Evolutionary conservation across 768 basidiomycete genomes (phyloP).

Genomic region (Boletus pseudo-olivaceus): DNA sequence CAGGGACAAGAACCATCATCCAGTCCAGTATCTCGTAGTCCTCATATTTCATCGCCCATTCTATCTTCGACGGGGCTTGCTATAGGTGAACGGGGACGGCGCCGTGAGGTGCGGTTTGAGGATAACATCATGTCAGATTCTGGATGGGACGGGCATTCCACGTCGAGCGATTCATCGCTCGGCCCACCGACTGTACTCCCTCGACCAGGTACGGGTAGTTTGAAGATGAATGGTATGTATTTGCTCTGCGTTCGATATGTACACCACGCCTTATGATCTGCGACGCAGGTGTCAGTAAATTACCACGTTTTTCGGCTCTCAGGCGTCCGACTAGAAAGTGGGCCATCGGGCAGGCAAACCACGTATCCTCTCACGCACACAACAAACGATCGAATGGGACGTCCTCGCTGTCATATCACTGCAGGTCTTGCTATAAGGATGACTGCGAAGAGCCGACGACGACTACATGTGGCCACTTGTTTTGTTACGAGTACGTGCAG

Average conservation of each 20-base stretch:
- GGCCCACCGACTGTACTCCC: constrained; percentile 20
- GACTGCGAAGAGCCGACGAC: constrained; percentile 54
- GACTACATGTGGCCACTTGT: constrained; percentile 63
- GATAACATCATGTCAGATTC: constrained; percentile 31
- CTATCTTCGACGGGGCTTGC: constrained; percentile 32
- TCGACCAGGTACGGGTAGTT: constrained; percentile 8
- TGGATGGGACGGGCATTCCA: constrained; percentile 29
- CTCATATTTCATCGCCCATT: constrained; percentile 25
- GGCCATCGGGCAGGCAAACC: constrained; percentile 11
- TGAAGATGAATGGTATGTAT: constrained; percentile 22
- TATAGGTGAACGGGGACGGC: constrained; percentile 24
- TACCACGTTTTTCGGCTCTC: constrained; percentile 31
- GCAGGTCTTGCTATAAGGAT: constrained; percentile 47
- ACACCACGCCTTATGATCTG: background rate
- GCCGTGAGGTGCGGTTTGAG: constrained; percentile 34
- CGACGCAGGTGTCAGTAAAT: constrained; percentile 25
- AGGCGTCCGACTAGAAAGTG: constrained; percentile 19
- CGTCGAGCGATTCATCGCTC: constrained; percentile 29
- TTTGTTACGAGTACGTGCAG: constrained; percentile 45
- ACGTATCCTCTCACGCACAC: background rate
- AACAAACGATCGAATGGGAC: constrained; percentile 10
- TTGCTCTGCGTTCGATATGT: background rate
- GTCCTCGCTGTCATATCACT: constrained; percentile 35
- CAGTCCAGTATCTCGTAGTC: constrained; percentile 16
- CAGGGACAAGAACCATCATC: constrained; percentile 11